phyloP scores from a whole-genome alignment of 1,284 basidiomycete genomes.

The Cronartium quercuum region DNA sequence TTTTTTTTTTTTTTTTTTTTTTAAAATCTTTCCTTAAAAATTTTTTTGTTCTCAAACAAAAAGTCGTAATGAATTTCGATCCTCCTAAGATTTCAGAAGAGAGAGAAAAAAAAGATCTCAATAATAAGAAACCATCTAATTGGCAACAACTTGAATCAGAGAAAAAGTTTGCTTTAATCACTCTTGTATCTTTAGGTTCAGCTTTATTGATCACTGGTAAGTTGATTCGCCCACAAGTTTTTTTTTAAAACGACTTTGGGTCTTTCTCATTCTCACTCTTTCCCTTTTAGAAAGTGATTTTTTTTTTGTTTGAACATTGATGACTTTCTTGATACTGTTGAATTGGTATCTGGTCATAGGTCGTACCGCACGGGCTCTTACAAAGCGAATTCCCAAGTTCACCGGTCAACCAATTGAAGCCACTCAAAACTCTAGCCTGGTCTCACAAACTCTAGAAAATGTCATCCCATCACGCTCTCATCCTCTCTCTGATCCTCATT shows the following conservation, averaged over 20 bases:
- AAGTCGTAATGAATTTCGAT: too few relatives aligned
- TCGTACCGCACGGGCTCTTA: neutral
- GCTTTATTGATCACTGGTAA: neutral
- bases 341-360: too few relatives aligned
- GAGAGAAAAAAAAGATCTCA: too few relatives aligned
- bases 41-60: too few relatives aligned
- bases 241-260: neutral
- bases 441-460: neutral
- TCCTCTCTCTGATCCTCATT: neutral
- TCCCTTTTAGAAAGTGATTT: neutral
- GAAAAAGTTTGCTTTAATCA: neutral
- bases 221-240: neutral
- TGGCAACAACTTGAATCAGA: neutral
- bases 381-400: neutral
- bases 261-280: neutral
- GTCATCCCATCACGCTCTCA: neutral
- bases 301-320: neutral
- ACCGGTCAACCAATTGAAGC: neutral
- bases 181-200: neutral
- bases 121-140: neutral
- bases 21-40: too few relatives aligned
- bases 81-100: too few relatives aligned
- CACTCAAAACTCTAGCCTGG: neutral
- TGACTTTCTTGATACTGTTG: too few relatives aligned
- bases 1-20: too few relatives aligned